A percentile compares a stretch with the other conserved stretches of the same genome.
These are phyloP conservation scores for Phalaenopsis equestris DNA, from an alignment of 106 monocot species.

Conservation along the genomic window DNA sequence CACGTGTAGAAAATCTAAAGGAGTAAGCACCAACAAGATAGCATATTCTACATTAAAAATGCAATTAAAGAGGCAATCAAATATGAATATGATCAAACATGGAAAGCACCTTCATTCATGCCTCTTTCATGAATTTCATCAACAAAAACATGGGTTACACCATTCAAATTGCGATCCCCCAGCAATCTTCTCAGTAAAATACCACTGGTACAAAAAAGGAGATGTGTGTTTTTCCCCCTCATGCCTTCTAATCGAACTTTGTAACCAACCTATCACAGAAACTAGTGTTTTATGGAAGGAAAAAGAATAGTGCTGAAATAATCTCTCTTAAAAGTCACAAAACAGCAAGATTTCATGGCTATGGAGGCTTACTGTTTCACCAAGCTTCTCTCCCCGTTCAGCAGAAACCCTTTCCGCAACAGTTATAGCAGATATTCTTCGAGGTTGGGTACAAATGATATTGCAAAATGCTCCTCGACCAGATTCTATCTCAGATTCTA, in stretches of 20 bases:
- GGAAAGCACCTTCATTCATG: conserved; percentile 94
- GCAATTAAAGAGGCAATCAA: neutral
- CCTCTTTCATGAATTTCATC: conserved; percentile 99
- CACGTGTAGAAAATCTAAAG: conserved; percentile 9
- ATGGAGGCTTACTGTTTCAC: conserved; percentile 65
- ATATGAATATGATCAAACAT: neutral
- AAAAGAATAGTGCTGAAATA: conserved; percentile 19
- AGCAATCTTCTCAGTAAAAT: conserved; percentile 93
- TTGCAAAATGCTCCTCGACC: conserved; percentile 99
- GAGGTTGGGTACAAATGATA: conserved; percentile 96
- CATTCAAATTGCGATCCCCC: conserved; percentile 82
- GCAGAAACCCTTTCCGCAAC: conserved; percentile 93
- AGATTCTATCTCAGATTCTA: conserved; percentile 96
- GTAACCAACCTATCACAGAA: conserved; percentile 86
- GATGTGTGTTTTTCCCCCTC: conserved; percentile 98
- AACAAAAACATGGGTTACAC: conserved; percentile 98
- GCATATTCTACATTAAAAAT: neutral
- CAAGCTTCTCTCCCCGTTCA: conserved; percentile 93
- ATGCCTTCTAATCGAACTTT: conserved; percentile 99
- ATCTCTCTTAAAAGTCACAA: conserved; percentile 10
- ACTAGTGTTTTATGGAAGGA: conserved; percentile 37
- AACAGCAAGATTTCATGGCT: conserved; percentile 2
- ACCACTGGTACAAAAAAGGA: conserved; percentile 99
- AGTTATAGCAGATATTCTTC: conserved; percentile 99
- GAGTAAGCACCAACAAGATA: neutral